Evolutionary conservation across 495 filamentous ascomycete genomes (phyloP).

Genomic region (Friedmanniomyces simplex): DNA sequence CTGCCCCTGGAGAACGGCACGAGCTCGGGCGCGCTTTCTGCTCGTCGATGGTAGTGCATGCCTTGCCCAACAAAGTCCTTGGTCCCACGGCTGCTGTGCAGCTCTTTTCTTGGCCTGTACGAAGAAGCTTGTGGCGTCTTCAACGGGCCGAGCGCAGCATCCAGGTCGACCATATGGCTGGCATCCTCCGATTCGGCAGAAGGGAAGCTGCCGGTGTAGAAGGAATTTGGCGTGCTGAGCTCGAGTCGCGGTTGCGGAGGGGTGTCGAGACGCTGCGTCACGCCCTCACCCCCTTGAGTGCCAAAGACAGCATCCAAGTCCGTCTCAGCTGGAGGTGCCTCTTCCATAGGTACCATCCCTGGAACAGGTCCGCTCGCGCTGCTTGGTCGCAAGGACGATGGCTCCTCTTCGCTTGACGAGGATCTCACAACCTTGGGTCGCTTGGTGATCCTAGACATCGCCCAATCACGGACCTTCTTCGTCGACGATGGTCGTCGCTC

Average conservation of each 20-base stretch:
- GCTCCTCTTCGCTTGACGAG: neutral
- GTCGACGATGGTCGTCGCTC: conserved; percentile 8
- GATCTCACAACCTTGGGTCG: conserved; percentile 6
- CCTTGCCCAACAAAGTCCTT: conserved; percentile 70
- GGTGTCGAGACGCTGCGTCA: neutral
- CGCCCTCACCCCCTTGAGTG: neutral
- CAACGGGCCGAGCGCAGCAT: conserved; percentile 90
- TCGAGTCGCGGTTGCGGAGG: conserved; percentile 4
- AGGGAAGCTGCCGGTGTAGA: conserved; percentile 23
- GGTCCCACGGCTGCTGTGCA: conserved; percentile 78
- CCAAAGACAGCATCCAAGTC: conserved; percentile 18
- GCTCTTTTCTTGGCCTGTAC: conserved; percentile 46
- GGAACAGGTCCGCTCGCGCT: conserved; percentile 6
- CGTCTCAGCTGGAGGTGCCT: conserved; percentile 10
- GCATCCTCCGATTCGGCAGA: conserved; percentile 48
- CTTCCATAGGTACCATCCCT: conserved; percentile 6
- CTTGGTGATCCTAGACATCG: conserved; percentile 9
- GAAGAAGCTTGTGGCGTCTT: conserved; percentile 52
- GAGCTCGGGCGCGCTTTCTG: conserved; percentile 87
- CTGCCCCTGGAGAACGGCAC: conserved; percentile 49
- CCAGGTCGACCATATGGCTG: conserved; percentile 82
- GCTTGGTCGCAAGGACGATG: neutral
- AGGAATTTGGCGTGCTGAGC: neutral
- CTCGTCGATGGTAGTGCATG: conserved; percentile 80
- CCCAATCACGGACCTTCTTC: conserved; percentile 14